Base-by-base conservation (phyloP, 1,284 basidiomycete species). In the Salmacisia buchloeana region DNA sequence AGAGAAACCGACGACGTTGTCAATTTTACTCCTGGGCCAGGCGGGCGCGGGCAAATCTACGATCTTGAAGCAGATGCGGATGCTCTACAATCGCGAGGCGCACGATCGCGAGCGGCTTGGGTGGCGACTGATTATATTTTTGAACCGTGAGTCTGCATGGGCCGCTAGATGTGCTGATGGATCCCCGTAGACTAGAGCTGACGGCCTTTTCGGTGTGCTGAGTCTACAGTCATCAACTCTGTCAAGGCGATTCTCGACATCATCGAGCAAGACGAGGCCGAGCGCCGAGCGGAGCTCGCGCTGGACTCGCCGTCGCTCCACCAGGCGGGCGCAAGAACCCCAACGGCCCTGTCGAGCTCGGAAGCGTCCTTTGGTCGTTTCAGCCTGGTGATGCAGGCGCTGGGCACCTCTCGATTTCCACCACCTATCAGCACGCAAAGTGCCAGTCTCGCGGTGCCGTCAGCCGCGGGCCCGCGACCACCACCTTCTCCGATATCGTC, bases 31-130 rank as follows among this genome's bases (percentile, higher is more conserved):
- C 1, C 65, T 68, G 2, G 70, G 72, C 0, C 72, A 74, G 34
- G 69, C 70, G 4, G 69, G 63, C 2, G 72, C 72, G 10, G 72
- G 72, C 3, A 74, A 74, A 25, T 72, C 72, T 2, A 74, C 72
- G 5, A 61, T 74, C 13, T 39, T 74, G 27, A 74, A 74, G 33
- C 72, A 74, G 62, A 74, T 74, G 72, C 58, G 72, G 5, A 25
- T 74, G 59, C 33, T 74, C 27, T 74, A 74, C 66, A 64, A 71
- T 38, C 69, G 69, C 0, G 29, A 59, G 23, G 63, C 68, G n/a
- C 72, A 74, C 39, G 67, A 71, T 13, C 52, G 41, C 7, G 66
- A 73, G 49, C 43, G 72, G 0, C 58, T 21, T 4, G 62, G 66
- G 0, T 74, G 72, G 72, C 23, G 18, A 0, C 57, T 39, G n/a